Evolutionary conservation across 371 early-diverging fungal genomes (phyloP), one percentile per base, ranked within the genome.

Genomic region (Funneliformis caledonium): DNA sequence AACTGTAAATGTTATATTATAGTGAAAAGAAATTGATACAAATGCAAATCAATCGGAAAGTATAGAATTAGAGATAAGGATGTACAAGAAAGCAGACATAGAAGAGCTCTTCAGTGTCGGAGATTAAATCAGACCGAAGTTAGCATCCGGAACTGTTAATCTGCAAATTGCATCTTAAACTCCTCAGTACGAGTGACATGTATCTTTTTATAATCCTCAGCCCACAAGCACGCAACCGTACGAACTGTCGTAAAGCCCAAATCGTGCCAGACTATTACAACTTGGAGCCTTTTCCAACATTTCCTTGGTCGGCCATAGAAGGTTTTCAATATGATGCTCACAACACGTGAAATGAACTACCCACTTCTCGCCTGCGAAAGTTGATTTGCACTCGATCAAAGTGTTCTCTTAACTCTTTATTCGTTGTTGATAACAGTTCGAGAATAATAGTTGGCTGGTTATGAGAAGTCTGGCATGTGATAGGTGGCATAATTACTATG

Each of bases 211-310:
- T 47, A 9, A 0, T 64, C 45, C 48, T 43, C 10, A 76, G 70
- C 72, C 60, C 70, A 73, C 72, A 72, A 72, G 33, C 80, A 73
- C 31, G 80, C 72, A 31, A 70, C 45, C 56, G 72, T 72, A 31
- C 43, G 4, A 59, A 80, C 56, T 47, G 70, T 70, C 45, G 60
- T 80, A 73, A 80, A 80, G 1, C 37, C 19, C 16, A 72, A 19
- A 42, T 80, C 72, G 47, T 80, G 80, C 80, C 80, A 80, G 45
- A 80, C 48, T 16, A 72, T 31, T 61, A 47, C 72, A 43, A 72
- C 72, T 43, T 62, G 70, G 72, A 80, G 80, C 80, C 9, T 9
- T 47, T 47, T 47, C 47, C 47, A 47, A 47, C 47, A 7, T 9
- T 47, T 47, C 47, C 47, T 47, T 47, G 9, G 56, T 56, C 50